Evolutionary conservation across 2,329 filamentous ascomycete genomes (phyloP).

Genomic region (Cladophialophora exuberans): DNA sequence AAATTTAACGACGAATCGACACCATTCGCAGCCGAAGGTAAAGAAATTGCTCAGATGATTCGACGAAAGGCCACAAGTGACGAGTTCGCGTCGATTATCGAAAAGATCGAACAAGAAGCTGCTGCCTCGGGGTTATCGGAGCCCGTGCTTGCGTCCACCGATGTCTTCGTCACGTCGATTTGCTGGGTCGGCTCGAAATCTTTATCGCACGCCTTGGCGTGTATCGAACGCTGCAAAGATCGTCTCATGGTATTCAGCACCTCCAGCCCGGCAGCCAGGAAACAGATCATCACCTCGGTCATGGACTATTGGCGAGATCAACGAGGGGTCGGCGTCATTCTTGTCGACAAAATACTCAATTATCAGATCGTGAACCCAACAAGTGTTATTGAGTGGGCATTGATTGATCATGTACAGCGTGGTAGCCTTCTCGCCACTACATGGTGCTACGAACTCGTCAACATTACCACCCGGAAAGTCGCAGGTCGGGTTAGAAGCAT

Average conservation of each 20-base stretch:
- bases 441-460: constrained; percentile 87
- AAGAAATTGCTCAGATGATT: constrained; percentile 76
- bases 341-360: constrained; percentile 95
- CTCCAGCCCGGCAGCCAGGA: constrained; percentile 73
- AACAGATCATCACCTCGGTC: constrained; percentile 87
- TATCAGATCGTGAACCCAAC: constrained; percentile 90
- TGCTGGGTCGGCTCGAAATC: constrained; percentile 95
- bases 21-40: constrained; percentile 83
- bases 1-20: constrained; percentile 78
- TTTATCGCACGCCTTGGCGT: constrained; percentile 90
- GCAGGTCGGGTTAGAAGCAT: constrained; percentile 84
- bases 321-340: constrained; percentile 86
- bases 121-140: constrained; percentile 68
- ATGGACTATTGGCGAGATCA: constrained; percentile 93
- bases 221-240: constrained; percentile 92
- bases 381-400: constrained; percentile 86
- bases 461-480: constrained; percentile 86
- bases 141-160: constrained; percentile 81
- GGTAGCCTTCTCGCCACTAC: constrained; percentile 71
- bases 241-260: constrained; percentile 78
- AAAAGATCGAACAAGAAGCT: constrained; percentile 79
- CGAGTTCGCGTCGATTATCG: constrained; percentile 80
- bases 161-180: constrained; percentile 91
- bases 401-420: constrained; percentile 67
- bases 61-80: constrained; percentile 83